Evolutionary conservation across 2,329 filamentous ascomycete species (phyloP).

Genomic region (Sporothrix euskadiensis): DNA sequence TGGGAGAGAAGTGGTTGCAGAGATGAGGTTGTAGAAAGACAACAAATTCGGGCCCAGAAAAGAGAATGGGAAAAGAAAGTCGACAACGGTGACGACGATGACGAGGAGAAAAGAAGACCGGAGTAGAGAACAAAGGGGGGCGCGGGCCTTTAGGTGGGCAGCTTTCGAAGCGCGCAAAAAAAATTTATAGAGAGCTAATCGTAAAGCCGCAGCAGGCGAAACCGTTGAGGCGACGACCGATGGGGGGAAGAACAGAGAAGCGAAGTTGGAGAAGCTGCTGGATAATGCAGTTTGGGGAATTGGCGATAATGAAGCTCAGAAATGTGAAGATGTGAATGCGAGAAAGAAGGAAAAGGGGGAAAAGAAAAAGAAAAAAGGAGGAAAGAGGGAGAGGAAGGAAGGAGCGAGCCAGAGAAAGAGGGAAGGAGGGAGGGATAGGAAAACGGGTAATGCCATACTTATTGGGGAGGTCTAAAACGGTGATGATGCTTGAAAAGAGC

Average conservation of each 20-base stretch:
- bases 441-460: conserved; percentile 20
- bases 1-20: not conserved
- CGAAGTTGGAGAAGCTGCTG: conserved; percentile 9
- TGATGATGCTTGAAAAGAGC: conserved; percentile 32
- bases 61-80: not conserved
- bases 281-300: not conserved
- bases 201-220: conserved; percentile 13
- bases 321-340: not conserved
- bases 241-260: not conserved
- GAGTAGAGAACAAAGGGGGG: conserved; percentile 1
- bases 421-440: conserved; percentile 19
- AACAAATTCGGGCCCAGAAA: not conserved
- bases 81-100: conserved; percentile 7
- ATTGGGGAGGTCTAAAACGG: conserved; percentile 29
- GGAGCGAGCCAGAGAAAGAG: conserved; percentile 10
- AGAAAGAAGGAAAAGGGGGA: not conserved
- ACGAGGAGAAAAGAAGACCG: conserved; percentile 4
- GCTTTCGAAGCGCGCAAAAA: conserved; percentile 12
- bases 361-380: not conserved
- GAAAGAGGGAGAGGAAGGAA: not conserved
- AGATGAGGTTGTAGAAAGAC: not conserved
- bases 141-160: not conserved
- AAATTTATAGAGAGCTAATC: conserved; percentile 17
- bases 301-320: conserved; percentile 8
- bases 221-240: conserved; percentile 1